These are phyloP conservation scores for Fusarium bulbicola DNA, from an alignment of 2,329 filamentous ascomycete species.

Conservation along the genomic window DNA sequence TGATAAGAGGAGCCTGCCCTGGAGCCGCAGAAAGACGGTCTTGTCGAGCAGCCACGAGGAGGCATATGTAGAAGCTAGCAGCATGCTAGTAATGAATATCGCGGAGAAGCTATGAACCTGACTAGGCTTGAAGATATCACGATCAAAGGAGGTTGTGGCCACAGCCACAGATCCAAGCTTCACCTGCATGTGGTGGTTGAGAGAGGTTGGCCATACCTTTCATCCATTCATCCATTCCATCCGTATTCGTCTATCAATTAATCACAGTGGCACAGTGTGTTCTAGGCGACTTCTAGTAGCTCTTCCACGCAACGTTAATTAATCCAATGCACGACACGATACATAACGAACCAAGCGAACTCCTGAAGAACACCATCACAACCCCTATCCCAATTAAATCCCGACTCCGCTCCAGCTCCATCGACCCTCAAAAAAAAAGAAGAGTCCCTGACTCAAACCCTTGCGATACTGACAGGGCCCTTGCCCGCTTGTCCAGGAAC, in stretches of 20 bases:
- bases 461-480: conserved; percentile 22
- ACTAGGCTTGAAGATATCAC: conserved; percentile 11
- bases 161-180: neutral
- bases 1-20: conserved; percentile 17
- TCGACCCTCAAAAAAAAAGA: conserved; percentile 10
- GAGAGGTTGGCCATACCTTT: neutral
- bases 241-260: neutral
- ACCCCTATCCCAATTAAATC: conserved; percentile 23
- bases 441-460: conserved; percentile 42
- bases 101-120: conserved; percentile 18
- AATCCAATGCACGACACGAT: conserved; percentile 35
- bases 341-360: conserved; percentile 36
- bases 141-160: conserved; percentile 5
- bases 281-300: conserved; percentile 1
- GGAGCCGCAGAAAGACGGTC: conserved; percentile 6
- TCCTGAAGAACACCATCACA: conserved; percentile 27
- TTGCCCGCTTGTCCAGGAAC: conserved; percentile 37
- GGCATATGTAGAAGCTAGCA: conserved; percentile 1
- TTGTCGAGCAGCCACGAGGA: conserved; percentile 28
- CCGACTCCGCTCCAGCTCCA: conserved; percentile 22
- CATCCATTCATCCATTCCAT: neutral
- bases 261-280: neutral
- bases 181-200: neutral
- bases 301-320: conserved; percentile 30
- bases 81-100: conserved; percentile 21